Conservation (phyloP, 495 filamentous ascomycete genomes). For the Podospora comata region DNA sequence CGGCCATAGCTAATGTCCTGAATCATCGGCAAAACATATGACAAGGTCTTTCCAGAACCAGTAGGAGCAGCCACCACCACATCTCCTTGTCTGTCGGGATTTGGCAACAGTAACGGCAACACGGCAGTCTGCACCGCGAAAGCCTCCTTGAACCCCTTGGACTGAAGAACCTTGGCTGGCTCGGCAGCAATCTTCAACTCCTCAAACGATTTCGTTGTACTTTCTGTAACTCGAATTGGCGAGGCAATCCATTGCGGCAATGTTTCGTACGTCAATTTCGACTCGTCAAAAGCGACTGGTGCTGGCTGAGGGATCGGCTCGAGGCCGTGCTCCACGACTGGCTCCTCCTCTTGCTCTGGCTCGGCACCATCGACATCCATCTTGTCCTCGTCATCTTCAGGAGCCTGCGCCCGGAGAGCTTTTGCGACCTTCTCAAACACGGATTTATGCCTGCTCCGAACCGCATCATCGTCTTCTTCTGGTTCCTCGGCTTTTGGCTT, state of each 20-base stretch:
- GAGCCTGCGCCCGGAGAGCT: slow-evolving; percentile 33
- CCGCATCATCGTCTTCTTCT: slow-evolving; percentile 14
- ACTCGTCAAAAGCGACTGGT: slow-evolving; percentile 51
- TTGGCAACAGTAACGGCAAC: slow-evolving; percentile 69
- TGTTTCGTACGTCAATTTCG: slow-evolving; percentile 51
- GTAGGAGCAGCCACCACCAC: slow-evolving; percentile 85
- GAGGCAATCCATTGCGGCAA: slow-evolving; percentile 72
- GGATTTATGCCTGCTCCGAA: slow-evolving; percentile 39
- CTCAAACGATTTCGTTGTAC: slow-evolving; percentile 57
- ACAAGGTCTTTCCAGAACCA: slow-evolving; percentile 89
- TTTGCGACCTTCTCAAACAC: slow-evolving; percentile 50
- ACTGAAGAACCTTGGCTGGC: slow-evolving; percentile 52
- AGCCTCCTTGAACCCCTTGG: slow-evolving; percentile 66
- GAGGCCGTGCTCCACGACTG: slow-evolving; percentile 60
- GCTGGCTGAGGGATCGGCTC: slow-evolving; percentile 75
- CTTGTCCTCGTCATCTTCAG: slow-evolving; percentile 24
- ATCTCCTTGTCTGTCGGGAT: slow-evolving; percentile 60
- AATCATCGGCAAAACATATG: slow-evolving; percentile 84
- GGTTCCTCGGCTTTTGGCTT: slow-evolving; percentile 29
- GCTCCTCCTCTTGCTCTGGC: slow-evolving; percentile 25
- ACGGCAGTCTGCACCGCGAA: slow-evolving; percentile 82
- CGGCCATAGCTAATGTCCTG: slow-evolving; percentile 61
- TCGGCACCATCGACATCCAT: slow-evolving; percentile 31
- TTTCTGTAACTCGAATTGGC: slow-evolving; percentile 61
- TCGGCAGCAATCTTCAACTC: slow-evolving; percentile 51